A percentile compares a stretch with the other conserved stretches of the same genome.
Conservation (phyloP, 1,139 yeast species). For the Sugiyamaella novakii region DNA sequence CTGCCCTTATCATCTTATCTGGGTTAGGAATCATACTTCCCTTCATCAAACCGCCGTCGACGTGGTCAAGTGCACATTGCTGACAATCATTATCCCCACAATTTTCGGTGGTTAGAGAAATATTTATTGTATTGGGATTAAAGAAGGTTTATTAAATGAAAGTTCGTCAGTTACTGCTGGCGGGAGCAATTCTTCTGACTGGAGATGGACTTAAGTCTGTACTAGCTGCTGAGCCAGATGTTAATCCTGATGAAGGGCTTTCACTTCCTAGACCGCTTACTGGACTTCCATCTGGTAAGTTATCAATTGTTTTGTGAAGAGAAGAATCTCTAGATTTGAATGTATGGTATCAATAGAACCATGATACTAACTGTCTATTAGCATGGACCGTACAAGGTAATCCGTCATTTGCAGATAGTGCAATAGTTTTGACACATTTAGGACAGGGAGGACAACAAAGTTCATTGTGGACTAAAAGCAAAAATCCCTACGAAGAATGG, state of each 20-base stretch:
- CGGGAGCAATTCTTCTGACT: constrained; percentile 1
- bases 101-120: background rate
- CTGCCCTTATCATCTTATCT: constrained; percentile 7
- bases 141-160: constrained; percentile 1
- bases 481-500: constrained; percentile 41
- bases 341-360: too few relatives aligned
- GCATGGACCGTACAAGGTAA: constrained; percentile 12
- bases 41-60: too few relatives aligned
- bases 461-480: constrained; percentile 40
- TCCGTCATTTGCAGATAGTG: constrained; percentile 12
- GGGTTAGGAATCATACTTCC: background rate
- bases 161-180: background rate
- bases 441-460: constrained; percentile 8
- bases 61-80: background rate
- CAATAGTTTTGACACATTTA: constrained; percentile 12
- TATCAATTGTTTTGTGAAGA: too few relatives aligned
- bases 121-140: background rate
- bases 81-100: background rate
- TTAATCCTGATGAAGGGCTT: constrained; percentile 6
- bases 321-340: too few relatives aligned
- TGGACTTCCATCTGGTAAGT: constrained; percentile 17
- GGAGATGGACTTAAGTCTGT: constrained; percentile 1
- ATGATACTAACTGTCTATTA: too few relatives aligned
- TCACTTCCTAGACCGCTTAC: constrained; percentile 17
- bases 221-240: constrained; percentile 7